Percentiles rank a stretch among this genome's conserved stretches.
phyloP scores from a whole-genome alignment of 345 rosid genomes.

The Eucalyptus marginata region DNA sequence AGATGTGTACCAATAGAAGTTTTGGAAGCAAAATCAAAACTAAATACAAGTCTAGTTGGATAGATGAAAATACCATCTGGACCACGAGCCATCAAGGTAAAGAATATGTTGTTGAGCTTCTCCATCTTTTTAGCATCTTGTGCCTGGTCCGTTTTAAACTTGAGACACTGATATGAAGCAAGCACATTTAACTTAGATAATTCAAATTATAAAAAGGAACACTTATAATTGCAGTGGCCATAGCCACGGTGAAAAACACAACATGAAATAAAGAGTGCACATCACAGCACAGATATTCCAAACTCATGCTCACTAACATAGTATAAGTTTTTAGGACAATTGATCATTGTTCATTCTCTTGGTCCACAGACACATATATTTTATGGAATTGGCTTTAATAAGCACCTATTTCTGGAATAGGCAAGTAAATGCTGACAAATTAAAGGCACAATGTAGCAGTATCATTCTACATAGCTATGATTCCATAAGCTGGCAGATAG shows the following conservation, averaged over 20 bases:
- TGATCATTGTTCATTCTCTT: not conserved
- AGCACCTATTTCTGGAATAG: not conserved
- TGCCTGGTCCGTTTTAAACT: conserved; percentile 97
- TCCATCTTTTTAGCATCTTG: conserved; percentile 99
- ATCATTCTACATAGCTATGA: not conserved
- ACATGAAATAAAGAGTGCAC: not conserved
- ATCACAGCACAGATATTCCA: not conserved
- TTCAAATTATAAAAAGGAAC: not conserved
- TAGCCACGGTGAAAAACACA: not conserved
- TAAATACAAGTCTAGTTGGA: not conserved
- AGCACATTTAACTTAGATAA: not conserved
- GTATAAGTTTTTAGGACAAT: not conserved
- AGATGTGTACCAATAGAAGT: not conserved
- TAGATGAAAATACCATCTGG: conserved; percentile 57
- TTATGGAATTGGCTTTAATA: not conserved
- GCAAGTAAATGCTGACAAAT: not conserved
- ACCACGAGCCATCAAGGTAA: conserved; percentile 87
- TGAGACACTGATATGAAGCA: conserved; percentile 55
- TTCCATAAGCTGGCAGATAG: not conserved
- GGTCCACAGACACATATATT: not conserved
- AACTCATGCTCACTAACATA: not conserved
- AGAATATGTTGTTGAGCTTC: conserved; percentile 87
- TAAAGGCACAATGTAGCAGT: not conserved
- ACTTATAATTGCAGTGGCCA: not conserved
- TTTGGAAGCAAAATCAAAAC: not conserved